A percentile compares a stretch with the other conserved stretches of the same genome.
These are phyloP conservation scores for Arthrobotrys conoides DNA, from an alignment of 2,329 filamentous ascomycete genomes.

Conservation along the genomic window DNA sequence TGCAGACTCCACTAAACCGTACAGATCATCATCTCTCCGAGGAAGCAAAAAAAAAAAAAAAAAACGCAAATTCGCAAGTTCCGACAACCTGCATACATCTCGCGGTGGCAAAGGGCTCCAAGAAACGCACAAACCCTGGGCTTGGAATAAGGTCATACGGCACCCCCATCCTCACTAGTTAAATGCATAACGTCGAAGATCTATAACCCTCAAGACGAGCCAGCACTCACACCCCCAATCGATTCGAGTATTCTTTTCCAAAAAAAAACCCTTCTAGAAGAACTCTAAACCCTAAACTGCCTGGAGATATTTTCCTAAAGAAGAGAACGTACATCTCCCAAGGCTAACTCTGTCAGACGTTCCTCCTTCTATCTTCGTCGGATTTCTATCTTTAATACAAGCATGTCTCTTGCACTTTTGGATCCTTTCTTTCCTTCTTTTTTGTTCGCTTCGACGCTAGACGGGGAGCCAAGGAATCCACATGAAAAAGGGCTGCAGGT, in stretches of 20 bases:
- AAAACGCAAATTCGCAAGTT: conserved; percentile 31
- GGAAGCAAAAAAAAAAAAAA: conserved; percentile 2
- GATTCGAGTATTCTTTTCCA: conserved; percentile 19
- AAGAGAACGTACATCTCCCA: conserved; percentile 7
- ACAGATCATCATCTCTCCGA: conserved; percentile 16
- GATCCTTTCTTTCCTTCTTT: not conserved
- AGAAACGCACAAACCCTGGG: conserved; percentile 11
- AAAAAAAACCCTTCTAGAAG: conserved; percentile 29
- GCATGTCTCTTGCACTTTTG: conserved; percentile 6
- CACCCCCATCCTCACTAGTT: conserved; percentile 17
- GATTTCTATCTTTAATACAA: conserved; percentile 7
- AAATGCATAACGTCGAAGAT: conserved; percentile 22
- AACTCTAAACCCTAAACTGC: conserved; percentile 10
- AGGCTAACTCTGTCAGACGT: conserved; percentile 35
- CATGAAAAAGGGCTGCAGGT: conserved; percentile 43
- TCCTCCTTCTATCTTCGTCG: conserved; percentile 26
- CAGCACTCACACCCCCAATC: not conserved
- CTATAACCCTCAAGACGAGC: conserved; percentile 2
- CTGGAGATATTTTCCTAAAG: conserved; percentile 46
- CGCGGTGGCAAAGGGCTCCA: conserved; percentile 4
- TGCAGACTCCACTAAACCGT: conserved; percentile 1
- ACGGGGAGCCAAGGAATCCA: conserved; percentile 3
- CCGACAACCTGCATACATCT: conserved; percentile 21
- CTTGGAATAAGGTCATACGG: conserved; percentile 24
- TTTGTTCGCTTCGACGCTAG: conserved; percentile 37